These are phyloP conservation scores for Drosera spatulata DNA, from an alignment of 179 eudicot genomes.

Conservation along the genomic window DNA sequence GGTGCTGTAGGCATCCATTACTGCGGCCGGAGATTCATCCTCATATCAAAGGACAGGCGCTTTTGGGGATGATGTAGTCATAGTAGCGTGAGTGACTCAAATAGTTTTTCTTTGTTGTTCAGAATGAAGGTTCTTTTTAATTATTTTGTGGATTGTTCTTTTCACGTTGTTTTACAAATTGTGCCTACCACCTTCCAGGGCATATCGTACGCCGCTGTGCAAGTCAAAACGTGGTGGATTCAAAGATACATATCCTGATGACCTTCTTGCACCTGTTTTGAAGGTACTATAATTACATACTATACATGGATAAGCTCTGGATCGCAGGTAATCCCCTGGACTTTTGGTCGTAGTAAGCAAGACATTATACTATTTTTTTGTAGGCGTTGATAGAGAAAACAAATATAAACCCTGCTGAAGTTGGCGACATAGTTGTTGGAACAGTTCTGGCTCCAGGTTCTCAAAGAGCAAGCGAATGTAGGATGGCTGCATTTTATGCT, in stretches of 20 bases:
- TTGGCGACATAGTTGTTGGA: slow-evolving; percentile 96
- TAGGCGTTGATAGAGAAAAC: slow-evolving; percentile 96
- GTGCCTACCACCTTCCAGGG: slow-evolving; percentile 28
- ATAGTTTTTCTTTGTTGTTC: slow-evolving; percentile 2
- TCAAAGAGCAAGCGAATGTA: slow-evolving; percentile 93
- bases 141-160: too few species aligned
- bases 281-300: slow-evolving; percentile 25
- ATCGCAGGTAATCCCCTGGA: background rate
- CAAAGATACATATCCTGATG: slow-evolving; percentile 93
- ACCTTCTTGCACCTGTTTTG: slow-evolving; percentile 73
- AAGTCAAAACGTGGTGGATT: slow-evolving; percentile 82
- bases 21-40: slow-evolving; percentile 72
- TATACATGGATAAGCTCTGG: background rate
- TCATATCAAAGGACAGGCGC: slow-evolving; percentile 62
- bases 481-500: slow-evolving; percentile 98
- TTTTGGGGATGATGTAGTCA: slow-evolving; percentile 89
- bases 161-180: background rate
- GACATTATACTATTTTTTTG: background rate
- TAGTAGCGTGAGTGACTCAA: slow-evolving; percentile 65
- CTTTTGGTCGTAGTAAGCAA: too few species aligned
- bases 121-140: too few species aligned
- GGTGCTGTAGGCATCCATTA: slow-evolving; percentile 45
- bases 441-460: slow-evolving; percentile 87
- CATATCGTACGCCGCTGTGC: slow-evolving; percentile 74
- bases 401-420: slow-evolving; percentile 85